These are phyloP conservation scores for Kalmusia sp. DNA, from an alignment of 2,329 filamentous ascomycete genomes.

Conservation along the genomic window DNA sequence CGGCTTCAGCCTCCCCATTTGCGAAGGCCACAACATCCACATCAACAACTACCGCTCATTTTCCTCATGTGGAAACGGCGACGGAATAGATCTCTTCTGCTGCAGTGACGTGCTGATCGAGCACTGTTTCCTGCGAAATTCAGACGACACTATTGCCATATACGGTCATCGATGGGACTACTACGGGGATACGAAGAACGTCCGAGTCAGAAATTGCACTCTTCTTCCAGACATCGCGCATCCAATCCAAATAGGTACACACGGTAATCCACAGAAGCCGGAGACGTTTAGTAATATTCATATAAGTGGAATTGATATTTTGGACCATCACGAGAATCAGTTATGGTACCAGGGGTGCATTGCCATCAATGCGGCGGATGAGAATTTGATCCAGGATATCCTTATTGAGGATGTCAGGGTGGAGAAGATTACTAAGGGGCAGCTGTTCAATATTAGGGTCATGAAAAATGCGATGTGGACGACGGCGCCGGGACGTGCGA, in stretches of 20 bases:
- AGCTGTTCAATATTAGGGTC: conserved; percentile 44
- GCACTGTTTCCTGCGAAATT: conserved; percentile 46
- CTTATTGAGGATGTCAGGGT: conserved; percentile 39
- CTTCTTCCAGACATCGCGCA: conserved; percentile 45
- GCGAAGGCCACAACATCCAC: not conserved
- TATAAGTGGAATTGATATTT: conserved; percentile 46
- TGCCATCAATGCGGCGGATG: conserved; percentile 43
- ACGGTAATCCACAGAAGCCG: conserved; percentile 42
- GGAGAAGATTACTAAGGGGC: conserved; percentile 40
- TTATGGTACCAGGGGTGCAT: conserved; percentile 47
- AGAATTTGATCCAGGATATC: conserved; percentile 39
- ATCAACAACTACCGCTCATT: conserved; percentile 23
- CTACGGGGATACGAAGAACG: conserved; percentile 42
- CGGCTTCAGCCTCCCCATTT: not conserved
- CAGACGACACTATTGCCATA: conserved; percentile 47
- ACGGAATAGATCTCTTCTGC: conserved; percentile 24
- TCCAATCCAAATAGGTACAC: conserved; percentile 47
- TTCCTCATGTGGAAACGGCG: conserved; percentile 25
- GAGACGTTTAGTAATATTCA: conserved; percentile 39
- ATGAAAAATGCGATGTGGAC: conserved; percentile 47
- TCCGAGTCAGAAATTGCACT: conserved; percentile 40
- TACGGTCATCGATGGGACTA: conserved; percentile 44
- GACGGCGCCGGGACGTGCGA: conserved; percentile 40
- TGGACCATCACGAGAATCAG: conserved; percentile 47
- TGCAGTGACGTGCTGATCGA: conserved; percentile 28